A percentile compares a stretch with the other conserved stretches of the same genome.
Evolutionary conservation across 1,284 basidiomycete genomes (phyloP).

Genomic region (Meripilus lineatus): DNA sequence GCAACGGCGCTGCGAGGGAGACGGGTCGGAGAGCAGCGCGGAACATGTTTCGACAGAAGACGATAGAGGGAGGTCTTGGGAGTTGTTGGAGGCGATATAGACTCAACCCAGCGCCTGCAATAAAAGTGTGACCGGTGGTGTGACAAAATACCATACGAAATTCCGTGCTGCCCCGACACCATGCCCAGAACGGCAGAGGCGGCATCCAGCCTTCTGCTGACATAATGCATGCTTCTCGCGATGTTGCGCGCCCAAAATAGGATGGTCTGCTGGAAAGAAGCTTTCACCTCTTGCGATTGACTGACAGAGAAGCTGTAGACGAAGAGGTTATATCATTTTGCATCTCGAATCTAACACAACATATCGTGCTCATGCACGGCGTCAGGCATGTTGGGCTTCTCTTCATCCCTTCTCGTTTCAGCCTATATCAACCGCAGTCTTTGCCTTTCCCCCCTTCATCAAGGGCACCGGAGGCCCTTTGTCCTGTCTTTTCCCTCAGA

Average conservation of each 20-base stretch:
- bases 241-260: not conserved
- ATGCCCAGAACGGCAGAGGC: constrained; percentile 6
- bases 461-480: constrained; percentile 9
- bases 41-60: constrained; percentile 39
- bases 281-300: too few relatives aligned
- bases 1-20: constrained; percentile 35
- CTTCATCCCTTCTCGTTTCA: too few relatives aligned
- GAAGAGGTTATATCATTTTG: not conserved
- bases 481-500: constrained; percentile 13
- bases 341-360: not conserved
- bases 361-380: constrained; percentile 7
- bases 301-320: not conserved
- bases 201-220: constrained; percentile 2
- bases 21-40: constrained; percentile 38
- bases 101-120: constrained; percentile 9
- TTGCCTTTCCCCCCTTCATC: not conserved
- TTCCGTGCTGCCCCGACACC: constrained; percentile 10
- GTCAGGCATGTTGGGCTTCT: too few relatives aligned
- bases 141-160: constrained; percentile 6
- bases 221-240: constrained; percentile 7
- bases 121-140: constrained; percentile 3
- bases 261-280: constrained; percentile 1
- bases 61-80: not conserved
- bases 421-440: not conserved
- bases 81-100: constrained; percentile 7